These are phyloP conservation scores for Mucor piriformis DNA, from an alignment of 371 early-diverging fungal species.

Conservation along the genomic window DNA sequence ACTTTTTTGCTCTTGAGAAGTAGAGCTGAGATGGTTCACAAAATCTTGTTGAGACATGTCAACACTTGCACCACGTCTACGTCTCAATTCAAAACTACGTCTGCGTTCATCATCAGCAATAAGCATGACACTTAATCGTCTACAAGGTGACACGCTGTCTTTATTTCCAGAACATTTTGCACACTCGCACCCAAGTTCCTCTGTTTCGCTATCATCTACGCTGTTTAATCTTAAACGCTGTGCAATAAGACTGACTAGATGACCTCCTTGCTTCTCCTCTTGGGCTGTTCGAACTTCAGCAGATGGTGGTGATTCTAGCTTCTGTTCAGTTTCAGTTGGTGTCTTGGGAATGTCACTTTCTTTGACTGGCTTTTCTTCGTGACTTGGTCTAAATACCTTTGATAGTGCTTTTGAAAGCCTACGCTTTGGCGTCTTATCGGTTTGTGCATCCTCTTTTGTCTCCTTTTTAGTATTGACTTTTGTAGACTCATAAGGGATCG, in stretches of 20 bases:
- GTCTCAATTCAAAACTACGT: conserved; percentile 36
- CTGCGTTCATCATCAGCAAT: conserved; percentile 29
- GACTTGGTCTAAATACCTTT: conserved; percentile 15
- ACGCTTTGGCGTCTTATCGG: conserved; percentile 6
- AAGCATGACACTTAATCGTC: conserved; percentile 29
- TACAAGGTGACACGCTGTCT: conserved; percentile 14
- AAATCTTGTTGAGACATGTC: conserved; percentile 17
- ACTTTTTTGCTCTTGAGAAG: background rate
- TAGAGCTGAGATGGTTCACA: background rate
- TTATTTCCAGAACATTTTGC: conserved; percentile 23
- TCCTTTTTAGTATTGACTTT: background rate
- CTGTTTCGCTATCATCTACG: conserved; percentile 18
- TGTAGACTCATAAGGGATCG: conserved; percentile 45
- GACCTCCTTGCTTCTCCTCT: conserved; percentile 14
- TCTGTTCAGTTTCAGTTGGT: background rate
- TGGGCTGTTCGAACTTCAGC: background rate
- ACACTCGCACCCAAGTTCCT: conserved; percentile 23
- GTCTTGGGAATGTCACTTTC: background rate
- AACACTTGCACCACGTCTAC: conserved; percentile 38
- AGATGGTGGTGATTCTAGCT: background rate
- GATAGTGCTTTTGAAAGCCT: conserved; percentile 18
- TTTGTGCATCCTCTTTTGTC: background rate
- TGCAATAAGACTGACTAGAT: conserved; percentile 44
- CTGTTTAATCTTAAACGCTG: conserved; percentile 33
- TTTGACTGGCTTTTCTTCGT: conserved; percentile 4